A percentile compares a stretch with the other conserved stretches of the same genome.
Evolutionary conservation across 176 grass and related monocot species (phyloP).

Genomic region (Oropetium thomaeum): DNA sequence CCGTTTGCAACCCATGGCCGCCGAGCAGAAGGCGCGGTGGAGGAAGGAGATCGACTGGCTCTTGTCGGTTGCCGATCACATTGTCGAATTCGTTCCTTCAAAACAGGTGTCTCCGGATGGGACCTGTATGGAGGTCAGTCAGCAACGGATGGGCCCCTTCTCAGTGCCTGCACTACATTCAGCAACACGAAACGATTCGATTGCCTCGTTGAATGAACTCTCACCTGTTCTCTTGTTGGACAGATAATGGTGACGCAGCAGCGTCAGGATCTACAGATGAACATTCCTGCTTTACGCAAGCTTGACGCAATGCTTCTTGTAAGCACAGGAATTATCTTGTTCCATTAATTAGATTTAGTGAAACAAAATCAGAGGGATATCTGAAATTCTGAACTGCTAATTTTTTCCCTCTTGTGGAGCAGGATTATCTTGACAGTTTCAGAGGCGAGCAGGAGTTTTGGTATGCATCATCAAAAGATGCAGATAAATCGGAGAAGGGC

Average conservation of each 20-base stretch:
- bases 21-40: constrained; percentile 66
- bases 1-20: constrained; percentile 75
- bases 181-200: not conserved
- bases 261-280: constrained; percentile 77
- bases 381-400: not conserved
- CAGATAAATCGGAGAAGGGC: constrained; percentile 41
- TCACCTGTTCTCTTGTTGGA: not conserved
- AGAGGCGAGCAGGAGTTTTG: constrained; percentile 60
- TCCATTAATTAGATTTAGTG: not conserved
- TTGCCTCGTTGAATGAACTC: not conserved
- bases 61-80: constrained; percentile 70
- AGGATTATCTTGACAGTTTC: constrained; percentile 74
- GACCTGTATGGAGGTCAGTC: constrained; percentile 80
- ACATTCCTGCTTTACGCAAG: constrained; percentile 76
- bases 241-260: constrained; percentile 91
- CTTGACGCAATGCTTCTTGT: constrained; percentile 87
- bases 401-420: not conserved
- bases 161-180: not conserved
- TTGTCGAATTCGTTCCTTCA: constrained; percentile 87
- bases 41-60: constrained; percentile 85
- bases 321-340: constrained; percentile 23
- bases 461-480: constrained; percentile 58
- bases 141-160: not conserved
- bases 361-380: not conserved
- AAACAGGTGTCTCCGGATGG: constrained; percentile 57